phyloP scores from a whole-genome alignment of 2,329 filamentous ascomycete species.

The Exophiala oligosperma region DNA sequence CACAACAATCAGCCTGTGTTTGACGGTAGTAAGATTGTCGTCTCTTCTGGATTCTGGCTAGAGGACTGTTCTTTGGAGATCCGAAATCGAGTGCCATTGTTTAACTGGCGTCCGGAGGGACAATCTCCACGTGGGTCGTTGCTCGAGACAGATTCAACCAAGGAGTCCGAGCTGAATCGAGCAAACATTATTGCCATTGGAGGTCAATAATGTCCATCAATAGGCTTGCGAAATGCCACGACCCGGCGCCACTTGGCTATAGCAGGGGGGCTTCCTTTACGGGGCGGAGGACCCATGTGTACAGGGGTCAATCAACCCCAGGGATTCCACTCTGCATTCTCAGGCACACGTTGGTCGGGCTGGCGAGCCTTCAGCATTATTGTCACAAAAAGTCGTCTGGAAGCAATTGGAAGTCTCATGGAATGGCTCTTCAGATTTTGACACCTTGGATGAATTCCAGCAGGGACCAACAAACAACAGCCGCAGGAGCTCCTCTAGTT shows the following conservation, averaged over 20 bases:
- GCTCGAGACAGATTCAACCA: not conserved
- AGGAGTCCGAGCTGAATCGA: not conserved
- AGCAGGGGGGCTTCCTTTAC: not conserved
- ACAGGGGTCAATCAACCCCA: not conserved
- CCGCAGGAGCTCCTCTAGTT: not conserved
- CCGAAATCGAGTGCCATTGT: not conserved
- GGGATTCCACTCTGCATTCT: not conserved
- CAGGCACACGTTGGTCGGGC: too few relatives aligned
- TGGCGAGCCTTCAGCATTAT: not conserved
- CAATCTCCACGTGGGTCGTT: slow-evolving; percentile 1
- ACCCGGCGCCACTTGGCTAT: not conserved
- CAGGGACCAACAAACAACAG: not conserved
- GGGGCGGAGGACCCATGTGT: not conserved
- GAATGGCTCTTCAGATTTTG: too few relatives aligned
- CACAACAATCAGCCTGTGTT: too few relatives aligned
- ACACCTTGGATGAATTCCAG: not conserved
- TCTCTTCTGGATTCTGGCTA: too few relatives aligned
- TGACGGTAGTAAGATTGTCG: too few relatives aligned
- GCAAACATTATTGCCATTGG: not conserved
- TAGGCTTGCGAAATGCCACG: not conserved
- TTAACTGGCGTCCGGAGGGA: not conserved
- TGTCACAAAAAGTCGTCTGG: too few relatives aligned
- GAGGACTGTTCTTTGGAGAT: too few relatives aligned
- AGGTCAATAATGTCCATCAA: not conserved
- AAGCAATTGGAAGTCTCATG: too few relatives aligned